A percentile compares a stretch with the other conserved stretches of the same genome.
Conservation (phyloP, 345 rosid species). For the Boechera stricta region DNA sequence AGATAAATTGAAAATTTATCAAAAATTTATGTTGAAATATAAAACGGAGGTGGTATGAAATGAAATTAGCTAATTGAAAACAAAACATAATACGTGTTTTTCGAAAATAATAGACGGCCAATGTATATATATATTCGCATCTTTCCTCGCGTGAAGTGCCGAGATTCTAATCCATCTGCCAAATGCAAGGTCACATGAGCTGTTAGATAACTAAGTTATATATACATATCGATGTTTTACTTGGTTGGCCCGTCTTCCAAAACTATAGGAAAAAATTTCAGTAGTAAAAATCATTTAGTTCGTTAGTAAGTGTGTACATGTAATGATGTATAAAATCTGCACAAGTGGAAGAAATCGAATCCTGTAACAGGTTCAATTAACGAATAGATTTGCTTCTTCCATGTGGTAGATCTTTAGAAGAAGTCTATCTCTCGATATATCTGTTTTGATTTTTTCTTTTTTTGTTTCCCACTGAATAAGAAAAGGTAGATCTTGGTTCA, state of each 20-base stretch:
- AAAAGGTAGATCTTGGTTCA: constrained; percentile 12
- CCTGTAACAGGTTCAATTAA: constrained; percentile 25
- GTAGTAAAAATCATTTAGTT: neutral
- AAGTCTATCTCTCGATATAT: constrained; percentile 8
- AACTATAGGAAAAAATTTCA: neutral
- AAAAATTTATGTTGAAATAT: too few relatives aligned
- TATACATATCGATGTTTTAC: neutral
- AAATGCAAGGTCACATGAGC: constrained; percentile 41
- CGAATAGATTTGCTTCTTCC: constrained; percentile 26
- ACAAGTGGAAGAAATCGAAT: constrained; percentile 17
- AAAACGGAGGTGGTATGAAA: neutral
- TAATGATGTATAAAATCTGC: constrained; percentile 24
- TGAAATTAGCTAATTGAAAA: neutral
- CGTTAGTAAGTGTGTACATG: neutral
- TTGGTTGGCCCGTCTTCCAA: constrained; percentile 6
- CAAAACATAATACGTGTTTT: neutral
- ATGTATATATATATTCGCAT: constrained; percentile 28
- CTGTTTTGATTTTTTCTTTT: neutral
- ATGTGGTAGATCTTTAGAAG: constrained; percentile 14
- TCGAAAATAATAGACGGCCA: neutral
- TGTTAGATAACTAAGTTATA: neutral
- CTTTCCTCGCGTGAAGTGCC: constrained; percentile 36
- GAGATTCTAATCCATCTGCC: constrained; percentile 40
- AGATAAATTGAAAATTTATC: too few relatives aligned
- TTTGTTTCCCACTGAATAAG: neutral